phyloP scores from a whole-genome alignment of 768 basidiomycete species.

The Phylloporus rhodoxanthus region DNA sequence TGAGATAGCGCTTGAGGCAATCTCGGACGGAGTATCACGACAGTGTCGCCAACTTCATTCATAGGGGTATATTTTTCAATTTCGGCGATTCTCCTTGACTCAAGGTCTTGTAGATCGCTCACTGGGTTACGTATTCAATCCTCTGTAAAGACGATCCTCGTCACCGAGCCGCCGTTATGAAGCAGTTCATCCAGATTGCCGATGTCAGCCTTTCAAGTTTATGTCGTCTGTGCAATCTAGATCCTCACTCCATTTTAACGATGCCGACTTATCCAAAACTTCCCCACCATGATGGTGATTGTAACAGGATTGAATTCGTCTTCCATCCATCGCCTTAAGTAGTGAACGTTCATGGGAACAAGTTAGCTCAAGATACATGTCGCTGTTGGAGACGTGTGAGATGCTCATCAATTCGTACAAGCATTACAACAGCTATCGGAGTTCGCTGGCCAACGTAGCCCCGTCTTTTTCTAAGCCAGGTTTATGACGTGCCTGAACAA shows the following conservation, averaged over 20 bases:
- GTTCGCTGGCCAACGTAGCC: constrained; percentile 45
- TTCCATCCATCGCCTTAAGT: constrained; percentile 56
- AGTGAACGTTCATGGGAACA: constrained; percentile 63
- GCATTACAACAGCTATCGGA: constrained; percentile 61
- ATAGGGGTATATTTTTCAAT: constrained; percentile 35
- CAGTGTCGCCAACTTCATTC: constrained; percentile 54
- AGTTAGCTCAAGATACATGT: constrained; percentile 43
- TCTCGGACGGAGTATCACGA: constrained; percentile 39
- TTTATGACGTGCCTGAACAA: constrained; percentile 4
- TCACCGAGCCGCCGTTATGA: constrained; percentile 54
- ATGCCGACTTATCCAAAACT: constrained; percentile 59
- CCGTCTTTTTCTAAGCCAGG: constrained; percentile 28
- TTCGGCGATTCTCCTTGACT: not conserved
- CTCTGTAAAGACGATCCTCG: constrained; percentile 53
- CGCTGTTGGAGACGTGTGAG: constrained; percentile 48
- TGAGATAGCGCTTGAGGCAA: constrained; percentile 47
- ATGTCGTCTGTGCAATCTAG: not conserved
- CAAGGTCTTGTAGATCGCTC: constrained; percentile 38
- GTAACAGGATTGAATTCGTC: constrained; percentile 64
- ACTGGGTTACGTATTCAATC: constrained; percentile 56
- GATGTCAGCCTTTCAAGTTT: constrained; percentile 41
- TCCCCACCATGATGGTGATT: constrained; percentile 62
- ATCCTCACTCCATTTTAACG: constrained; percentile 35
- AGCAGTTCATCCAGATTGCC: constrained; percentile 62
- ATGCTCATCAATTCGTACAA: constrained; percentile 58